phyloP scores from a whole-genome alignment of 2,329 filamentous ascomycete species.

The Colletotrichum coccodes region DNA sequence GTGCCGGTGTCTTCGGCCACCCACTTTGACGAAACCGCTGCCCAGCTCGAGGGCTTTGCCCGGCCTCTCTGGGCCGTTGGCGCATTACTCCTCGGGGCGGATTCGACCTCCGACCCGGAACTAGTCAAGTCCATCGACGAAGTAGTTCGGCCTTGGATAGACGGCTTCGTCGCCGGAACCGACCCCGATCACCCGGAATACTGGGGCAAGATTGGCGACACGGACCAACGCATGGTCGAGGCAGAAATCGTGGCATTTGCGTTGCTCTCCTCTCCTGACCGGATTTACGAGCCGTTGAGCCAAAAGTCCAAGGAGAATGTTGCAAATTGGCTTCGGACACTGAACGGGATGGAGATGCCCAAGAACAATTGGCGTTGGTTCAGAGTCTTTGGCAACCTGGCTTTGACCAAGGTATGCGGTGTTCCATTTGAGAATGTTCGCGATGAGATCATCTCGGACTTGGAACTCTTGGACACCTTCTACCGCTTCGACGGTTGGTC shows the following conservation, averaged over 20 bases:
- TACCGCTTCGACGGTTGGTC: slow-evolving; percentile 58
- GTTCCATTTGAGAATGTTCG: slow-evolving; percentile 45
- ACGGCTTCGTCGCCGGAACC: slow-evolving; percentile 43
- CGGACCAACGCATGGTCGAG: slow-evolving; percentile 65
- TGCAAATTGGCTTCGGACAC: slow-evolving; percentile 49
- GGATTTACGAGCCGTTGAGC: slow-evolving; percentile 44
- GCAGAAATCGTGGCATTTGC: slow-evolving; percentile 61
- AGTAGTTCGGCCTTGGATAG: slow-evolving; percentile 41
- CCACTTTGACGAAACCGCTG: slow-evolving; percentile 55
- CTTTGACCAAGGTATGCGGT: slow-evolving; percentile 52
- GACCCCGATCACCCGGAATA: slow-evolving; percentile 50
- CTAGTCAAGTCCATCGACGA: slow-evolving; percentile 10
- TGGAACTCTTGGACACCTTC: slow-evolving; percentile 55
- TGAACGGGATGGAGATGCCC: slow-evolving; percentile 57
- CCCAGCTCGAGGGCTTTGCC: slow-evolving; percentile 57
- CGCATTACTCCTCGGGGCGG: slow-evolving; percentile 53
- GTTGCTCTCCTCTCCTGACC: slow-evolving; percentile 53
- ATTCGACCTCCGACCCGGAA: slow-evolving; percentile 10
- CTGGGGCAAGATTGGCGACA: slow-evolving; percentile 57
- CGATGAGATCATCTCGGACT: slow-evolving; percentile 51
- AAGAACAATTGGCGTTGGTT: slow-evolving; percentile 64
- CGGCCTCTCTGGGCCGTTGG: slow-evolving; percentile 49
- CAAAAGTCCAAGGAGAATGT: slow-evolving; percentile 47
- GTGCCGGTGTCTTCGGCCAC: slow-evolving; percentile 49
- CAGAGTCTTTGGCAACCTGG: slow-evolving; percentile 59